Base-by-base conservation (phyloP, 306 rosid species). In the Lithocarpus polystachyus region DNA sequence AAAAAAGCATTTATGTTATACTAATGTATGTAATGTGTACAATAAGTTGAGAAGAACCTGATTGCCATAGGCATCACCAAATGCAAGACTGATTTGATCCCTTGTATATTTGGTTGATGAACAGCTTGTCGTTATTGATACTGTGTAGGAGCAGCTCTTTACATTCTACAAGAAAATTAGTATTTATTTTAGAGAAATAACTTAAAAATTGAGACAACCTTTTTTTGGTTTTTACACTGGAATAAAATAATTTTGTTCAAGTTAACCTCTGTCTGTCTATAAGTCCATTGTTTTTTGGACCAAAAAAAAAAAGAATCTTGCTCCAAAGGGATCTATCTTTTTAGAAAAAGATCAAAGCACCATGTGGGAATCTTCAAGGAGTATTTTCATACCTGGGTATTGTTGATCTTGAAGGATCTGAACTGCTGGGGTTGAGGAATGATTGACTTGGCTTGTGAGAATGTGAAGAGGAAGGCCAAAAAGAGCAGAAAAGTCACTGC, bases 51-150 rank as follows among this genome's bases (percentile, higher is more conserved):
- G 65, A 73, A 45, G 40, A 72, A 93, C 98, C 98, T 92, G 94
- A 78, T 92, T 87, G 72, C 98, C 98, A 77, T 89, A 85, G 55
- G 93, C 97, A 77, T 94, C 98, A 8, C 98, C 97, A 72, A 94
- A 94, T 2, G 92, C 6, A 55, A 94, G 85, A 79, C 98, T 92
- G 82, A 94, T 92, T 6, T 79, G 88, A 78, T 92, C 98, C 80
- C 96, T 86, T 2, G 98, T 94, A 61, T 92, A 90, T 6, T 77
- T 60, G 22, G 96, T 77, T 22, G 98, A 94, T 33, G 75, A 83
- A 72, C 97, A 92, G 87, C 98, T 94, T 24, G 98, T 92, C 54
- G 6, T 89, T 56, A 94, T 92, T 23, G 84, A 64, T 4, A 89
- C 93, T 0, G 89, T 79, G 91, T 77, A 94, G 35, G 92, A 82